These are phyloP conservation scores for Trichophyton schoenleinii DNA, from an alignment of 2,329 filamentous ascomycete genomes.

Conservation along the genomic window DNA sequence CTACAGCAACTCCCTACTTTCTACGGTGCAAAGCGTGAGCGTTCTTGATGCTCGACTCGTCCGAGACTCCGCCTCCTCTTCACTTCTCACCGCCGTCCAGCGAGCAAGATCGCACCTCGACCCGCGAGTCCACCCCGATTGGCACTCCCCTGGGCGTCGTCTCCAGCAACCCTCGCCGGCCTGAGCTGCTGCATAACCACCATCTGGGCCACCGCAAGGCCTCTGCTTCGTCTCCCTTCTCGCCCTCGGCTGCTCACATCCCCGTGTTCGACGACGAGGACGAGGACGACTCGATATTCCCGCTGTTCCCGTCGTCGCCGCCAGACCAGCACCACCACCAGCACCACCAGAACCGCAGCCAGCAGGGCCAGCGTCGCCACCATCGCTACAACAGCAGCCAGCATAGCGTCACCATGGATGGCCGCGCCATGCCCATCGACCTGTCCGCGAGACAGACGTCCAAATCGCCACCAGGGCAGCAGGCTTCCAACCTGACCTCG, in stretches of 20 bases:
- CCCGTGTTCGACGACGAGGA: constrained; percentile 18
- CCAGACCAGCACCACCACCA: constrained; percentile 10
- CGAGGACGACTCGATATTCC: constrained; percentile 25
- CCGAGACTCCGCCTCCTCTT: constrained; percentile 37
- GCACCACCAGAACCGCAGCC: not conserved
- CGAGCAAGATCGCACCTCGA: constrained; percentile 38
- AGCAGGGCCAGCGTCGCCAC: not conserved
- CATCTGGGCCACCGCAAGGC: constrained; percentile 27
- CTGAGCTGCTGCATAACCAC: constrained; percentile 21
- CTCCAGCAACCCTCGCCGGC: constrained; percentile 31
- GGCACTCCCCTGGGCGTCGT: constrained; percentile 39
- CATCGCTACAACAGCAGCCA: constrained; percentile 3
- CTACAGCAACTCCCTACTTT: not conserved
- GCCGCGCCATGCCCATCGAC: constrained; percentile 45
- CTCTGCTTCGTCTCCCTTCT: constrained; percentile 19
- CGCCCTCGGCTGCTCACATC: not conserved
- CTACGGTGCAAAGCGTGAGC: not conserved
- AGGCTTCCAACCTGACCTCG: constrained; percentile 51
- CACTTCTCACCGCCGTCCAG: constrained; percentile 39
- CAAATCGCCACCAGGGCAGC: constrained; percentile 46
- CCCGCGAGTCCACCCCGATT: constrained; percentile 37
- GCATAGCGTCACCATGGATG: constrained; percentile 35
- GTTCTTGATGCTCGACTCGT: constrained; percentile 42
- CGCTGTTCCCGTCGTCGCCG: constrained; percentile 30
- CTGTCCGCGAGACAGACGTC: constrained; percentile 45